Evolutionary conservation across 352 stramenopile species (phyloP).

Genomic region (Phytophthora ramorum): DNA sequence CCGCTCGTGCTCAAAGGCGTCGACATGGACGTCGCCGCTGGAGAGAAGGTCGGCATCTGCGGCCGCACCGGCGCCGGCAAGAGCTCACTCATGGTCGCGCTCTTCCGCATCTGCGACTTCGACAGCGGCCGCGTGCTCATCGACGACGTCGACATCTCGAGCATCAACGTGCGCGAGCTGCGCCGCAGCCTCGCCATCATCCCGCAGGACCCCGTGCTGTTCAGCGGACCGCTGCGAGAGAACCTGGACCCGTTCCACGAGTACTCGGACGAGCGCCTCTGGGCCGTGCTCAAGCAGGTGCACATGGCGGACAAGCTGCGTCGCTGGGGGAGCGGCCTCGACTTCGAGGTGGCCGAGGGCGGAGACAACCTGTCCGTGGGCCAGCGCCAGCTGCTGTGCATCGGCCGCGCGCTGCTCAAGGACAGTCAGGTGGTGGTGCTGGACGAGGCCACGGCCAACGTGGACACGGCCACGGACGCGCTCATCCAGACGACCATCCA

Average conservation of each 20-base stretch:
- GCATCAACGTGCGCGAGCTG: constrained; percentile 42
- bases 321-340: constrained; percentile 39
- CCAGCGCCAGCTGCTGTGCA: constrained; percentile 95
- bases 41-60: constrained; percentile 69
- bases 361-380: constrained; percentile 54
- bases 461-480: constrained; percentile 6
- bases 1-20: constrained; percentile 47
- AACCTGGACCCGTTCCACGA: constrained; percentile 92
- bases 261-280: constrained; percentile 70
- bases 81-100: constrained; percentile 47
- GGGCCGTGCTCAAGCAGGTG: constrained; percentile 57
- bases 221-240: constrained; percentile 82
- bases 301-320: constrained; percentile 71
- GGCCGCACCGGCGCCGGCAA: constrained; percentile 58
- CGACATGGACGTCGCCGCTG: constrained; percentile 39
- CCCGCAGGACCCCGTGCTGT: constrained; percentile 90
- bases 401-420: constrained; percentile 61
- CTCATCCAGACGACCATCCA: constrained; percentile 7
- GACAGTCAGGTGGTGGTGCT: constrained; percentile 4
- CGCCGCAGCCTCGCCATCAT: constrained; percentile 56
- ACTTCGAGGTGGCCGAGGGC: constrained; percentile 76
- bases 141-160: constrained; percentile 83
- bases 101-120: constrained; percentile 56
- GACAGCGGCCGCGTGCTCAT: constrained; percentile 26
- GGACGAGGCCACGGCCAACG: constrained; percentile 8